Evolutionary conservation across 306 rosid genomes (phyloP).

Genomic region (Cicer arietinum): DNA sequence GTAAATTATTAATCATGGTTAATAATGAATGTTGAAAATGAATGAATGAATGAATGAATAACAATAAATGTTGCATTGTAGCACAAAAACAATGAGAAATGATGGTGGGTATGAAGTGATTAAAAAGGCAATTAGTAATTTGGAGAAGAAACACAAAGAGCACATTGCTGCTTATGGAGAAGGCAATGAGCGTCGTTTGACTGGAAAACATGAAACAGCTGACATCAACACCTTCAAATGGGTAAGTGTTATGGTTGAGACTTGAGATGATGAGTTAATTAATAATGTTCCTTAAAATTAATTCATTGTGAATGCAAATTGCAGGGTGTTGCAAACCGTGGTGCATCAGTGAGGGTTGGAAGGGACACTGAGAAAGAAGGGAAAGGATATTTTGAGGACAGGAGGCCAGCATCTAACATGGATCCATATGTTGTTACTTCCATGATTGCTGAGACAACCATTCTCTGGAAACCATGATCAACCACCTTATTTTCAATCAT

Average conservation of each 20-base stretch:
- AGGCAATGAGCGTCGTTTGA: slow-evolving; percentile 92
- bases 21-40: no score
- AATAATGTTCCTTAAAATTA: background rate
- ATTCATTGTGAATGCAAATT: background rate
- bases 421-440: slow-evolving; percentile 91
- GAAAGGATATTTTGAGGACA: slow-evolving; percentile 90
- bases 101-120: slow-evolving; percentile 82
- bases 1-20: slow-evolving; percentile 43
- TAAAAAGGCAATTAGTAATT: slow-evolving; percentile 72
- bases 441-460: slow-evolving; percentile 90
- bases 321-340: slow-evolving; percentile 97
- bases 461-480: slow-evolving; percentile 78
- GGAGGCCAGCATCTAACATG: slow-evolving; percentile 98
- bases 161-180: slow-evolving; percentile 94
- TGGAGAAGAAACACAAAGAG: slow-evolving; percentile 77
- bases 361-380: slow-evolving; percentile 92
- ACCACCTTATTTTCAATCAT: background rate
- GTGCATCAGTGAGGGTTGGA: slow-evolving; percentile 89
- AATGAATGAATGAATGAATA: no score
- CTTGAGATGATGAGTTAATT: background rate
- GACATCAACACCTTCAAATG: slow-evolving; percentile 77
- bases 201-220: slow-evolving; percentile 85
- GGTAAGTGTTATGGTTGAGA: slow-evolving; percentile 45
- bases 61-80: no score
- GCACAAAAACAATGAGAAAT: slow-evolving; percentile 82